Percentiles rank a stretch among this genome's conserved stretches.
phyloP scores from a whole-genome alignment of 345 rosid species.

The Dimocarpus longan region DNA sequence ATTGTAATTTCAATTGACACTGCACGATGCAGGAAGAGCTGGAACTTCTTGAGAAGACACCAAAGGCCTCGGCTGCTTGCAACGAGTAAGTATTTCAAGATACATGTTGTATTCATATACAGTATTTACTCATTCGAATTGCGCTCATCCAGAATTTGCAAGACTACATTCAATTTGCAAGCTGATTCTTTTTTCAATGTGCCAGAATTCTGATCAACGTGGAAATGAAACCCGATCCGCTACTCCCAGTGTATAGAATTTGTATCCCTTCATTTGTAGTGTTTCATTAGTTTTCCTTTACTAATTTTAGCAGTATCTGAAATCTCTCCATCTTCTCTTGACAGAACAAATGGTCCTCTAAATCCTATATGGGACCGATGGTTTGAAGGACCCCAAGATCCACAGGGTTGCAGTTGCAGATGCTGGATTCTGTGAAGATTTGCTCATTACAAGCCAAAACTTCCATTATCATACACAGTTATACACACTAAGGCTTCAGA shows the following conservation, averaged over 20 bases:
- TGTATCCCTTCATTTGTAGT: background rate
- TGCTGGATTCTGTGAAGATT: constrained; percentile 66
- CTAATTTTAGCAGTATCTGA: background rate
- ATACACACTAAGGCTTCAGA: constrained; percentile 16
- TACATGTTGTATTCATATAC: background rate
- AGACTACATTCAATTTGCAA: background rate
- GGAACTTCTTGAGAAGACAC: constrained; percentile 73
- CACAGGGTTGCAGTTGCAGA: constrained; percentile 73
- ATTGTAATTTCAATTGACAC: background rate
- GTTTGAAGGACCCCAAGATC: constrained; percentile 76
- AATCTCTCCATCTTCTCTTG: constrained; percentile 14
- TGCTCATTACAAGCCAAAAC: constrained; percentile 15
- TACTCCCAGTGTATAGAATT: constrained; percentile 57
- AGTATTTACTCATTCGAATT: background rate
- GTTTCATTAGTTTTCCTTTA: background rate
- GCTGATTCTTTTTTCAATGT: constrained; percentile 17
- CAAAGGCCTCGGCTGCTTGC: constrained; percentile 71
- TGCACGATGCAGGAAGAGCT: constrained; percentile 64
- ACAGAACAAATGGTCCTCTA: constrained; percentile 72
- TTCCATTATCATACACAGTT: background rate
- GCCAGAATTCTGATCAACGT: constrained; percentile 62
- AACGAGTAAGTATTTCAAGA: constrained; percentile 51
- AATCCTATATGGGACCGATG: constrained; percentile 85
- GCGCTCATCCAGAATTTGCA: background rate
- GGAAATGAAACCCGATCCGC: constrained; percentile 66